Percentiles rank a stretch among this genome's conserved stretches.
These are phyloP conservation scores for Teunomyces panamensis DNA, from an alignment of 805 yeast genomes.

Conservation along the genomic window DNA sequence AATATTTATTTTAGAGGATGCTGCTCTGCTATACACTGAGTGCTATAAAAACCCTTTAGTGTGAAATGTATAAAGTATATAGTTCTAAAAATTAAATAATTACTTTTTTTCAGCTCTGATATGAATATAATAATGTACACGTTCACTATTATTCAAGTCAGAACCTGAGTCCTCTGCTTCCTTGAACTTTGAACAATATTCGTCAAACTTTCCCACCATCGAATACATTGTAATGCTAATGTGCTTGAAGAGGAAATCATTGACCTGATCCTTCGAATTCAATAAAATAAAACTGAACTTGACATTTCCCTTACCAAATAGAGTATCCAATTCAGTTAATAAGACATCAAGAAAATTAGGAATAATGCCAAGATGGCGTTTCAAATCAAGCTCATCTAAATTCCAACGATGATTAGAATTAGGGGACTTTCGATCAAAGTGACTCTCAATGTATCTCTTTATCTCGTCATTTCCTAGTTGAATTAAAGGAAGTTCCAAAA, in stretches of 20 bases:
- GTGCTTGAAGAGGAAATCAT: slow-evolving; percentile 26
- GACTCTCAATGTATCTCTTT: slow-evolving; percentile 6
- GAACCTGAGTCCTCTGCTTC: slow-evolving; percentile 12
- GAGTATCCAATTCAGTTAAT: slow-evolving; percentile 16
- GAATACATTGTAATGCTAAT: slow-evolving; percentile 29
- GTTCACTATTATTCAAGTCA: slow-evolving; percentile 6
- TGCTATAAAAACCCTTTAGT: no score
- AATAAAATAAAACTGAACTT: slow-evolving; percentile 28
- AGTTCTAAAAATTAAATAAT: neutral
- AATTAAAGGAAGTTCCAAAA: slow-evolving; percentile 29
- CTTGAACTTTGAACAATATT: slow-evolving; percentile 18
- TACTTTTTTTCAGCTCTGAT: slow-evolving; percentile 16
- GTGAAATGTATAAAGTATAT: neutral
- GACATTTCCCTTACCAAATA: slow-evolving; percentile 36
- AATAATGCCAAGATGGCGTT: slow-evolving; percentile 16
- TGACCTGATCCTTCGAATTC: slow-evolving; percentile 28
- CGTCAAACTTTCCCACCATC: slow-evolving; percentile 30
- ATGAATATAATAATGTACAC: slow-evolving; percentile 22
- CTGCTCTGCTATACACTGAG: no score
- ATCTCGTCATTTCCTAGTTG: slow-evolving; percentile 10
- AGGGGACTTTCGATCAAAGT: neutral
- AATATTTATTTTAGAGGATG: no score
- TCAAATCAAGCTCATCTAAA: slow-evolving; percentile 9
- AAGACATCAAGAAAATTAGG: slow-evolving; percentile 24
- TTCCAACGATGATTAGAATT: slow-evolving; percentile 3